Percentiles rank a stretch among this genome's conserved stretches.
phyloP scores from a whole-genome alignment of 805 yeast species.

The Myxozyma lipomycoides region DNA sequence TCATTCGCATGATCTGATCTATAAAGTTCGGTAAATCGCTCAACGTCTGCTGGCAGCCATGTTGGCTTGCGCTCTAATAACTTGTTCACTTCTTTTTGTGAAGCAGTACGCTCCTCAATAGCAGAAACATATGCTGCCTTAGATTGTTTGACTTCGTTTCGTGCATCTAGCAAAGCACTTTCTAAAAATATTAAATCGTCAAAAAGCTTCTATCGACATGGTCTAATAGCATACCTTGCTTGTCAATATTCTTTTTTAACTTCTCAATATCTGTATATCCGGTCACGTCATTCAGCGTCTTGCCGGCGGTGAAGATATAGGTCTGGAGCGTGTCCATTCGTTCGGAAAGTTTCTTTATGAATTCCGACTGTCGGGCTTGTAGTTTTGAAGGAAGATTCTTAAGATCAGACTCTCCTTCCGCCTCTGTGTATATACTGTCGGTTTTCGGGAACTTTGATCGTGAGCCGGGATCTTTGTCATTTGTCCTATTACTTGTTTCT shows the following conservation, averaged over 20 bases:
- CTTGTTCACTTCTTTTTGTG: conserved; percentile 85
- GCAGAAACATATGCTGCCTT: conserved; percentile 58
- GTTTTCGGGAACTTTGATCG: too few relatives aligned
- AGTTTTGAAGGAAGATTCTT: conserved; percentile 32
- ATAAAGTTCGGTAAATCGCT: conserved; percentile 76
- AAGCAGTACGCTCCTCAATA: conserved; percentile 55
- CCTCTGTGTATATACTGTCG: too few relatives aligned
- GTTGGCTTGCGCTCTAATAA: conserved; percentile 75
- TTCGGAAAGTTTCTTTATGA: conserved; percentile 31
- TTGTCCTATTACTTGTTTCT: too few relatives aligned
- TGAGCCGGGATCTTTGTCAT: too few relatives aligned
- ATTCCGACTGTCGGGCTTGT: conserved; percentile 31
- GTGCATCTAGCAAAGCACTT: conserved; percentile 45
- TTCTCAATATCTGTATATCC: conserved; percentile 81
- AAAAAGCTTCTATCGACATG: background rate
- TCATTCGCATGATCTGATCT: conserved; percentile 76
- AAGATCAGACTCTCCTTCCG: background rate
- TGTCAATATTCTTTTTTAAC: conserved; percentile 58
- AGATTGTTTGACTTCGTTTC: conserved; percentile 46
- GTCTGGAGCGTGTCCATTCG: conserved; percentile 38
- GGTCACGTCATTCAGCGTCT: conserved; percentile 80
- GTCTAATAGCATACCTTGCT: conserved; percentile 28
- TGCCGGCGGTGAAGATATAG: conserved; percentile 38
- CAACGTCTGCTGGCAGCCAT: conserved; percentile 79
- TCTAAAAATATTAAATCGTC: conserved; percentile 42